Evolutionary conservation across 495 filamentous ascomycete genomes (phyloP).

Genomic region (Annulohypoxylon nitens): DNA sequence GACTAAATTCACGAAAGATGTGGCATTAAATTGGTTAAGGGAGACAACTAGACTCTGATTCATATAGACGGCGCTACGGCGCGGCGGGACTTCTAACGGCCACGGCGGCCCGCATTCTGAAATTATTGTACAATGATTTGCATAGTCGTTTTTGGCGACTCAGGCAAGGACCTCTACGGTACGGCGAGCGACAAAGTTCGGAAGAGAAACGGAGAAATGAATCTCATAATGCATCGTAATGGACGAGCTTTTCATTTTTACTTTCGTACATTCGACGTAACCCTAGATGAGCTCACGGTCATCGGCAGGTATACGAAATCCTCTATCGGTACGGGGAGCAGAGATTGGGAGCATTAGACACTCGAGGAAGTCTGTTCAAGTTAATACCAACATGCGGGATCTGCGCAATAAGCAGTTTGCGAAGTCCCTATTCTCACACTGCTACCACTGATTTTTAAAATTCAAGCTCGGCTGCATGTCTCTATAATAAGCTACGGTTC

Average conservation of each 20-base stretch:
- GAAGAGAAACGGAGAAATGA: conserved; percentile 31
- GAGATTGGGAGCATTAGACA: conserved; percentile 33
- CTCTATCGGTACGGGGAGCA: conserved; percentile 17
- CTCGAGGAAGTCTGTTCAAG: conserved; percentile 27
- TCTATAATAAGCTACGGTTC: conserved; percentile 6
- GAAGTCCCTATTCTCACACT: neutral
- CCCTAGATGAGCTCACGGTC: conserved; percentile 15
- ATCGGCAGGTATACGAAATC: conserved; percentile 6
- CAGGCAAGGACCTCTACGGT: conserved; percentile 26
- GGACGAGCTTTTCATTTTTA: conserved; percentile 14
- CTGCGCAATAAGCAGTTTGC: conserved; percentile 1
- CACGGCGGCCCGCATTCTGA: conserved; percentile 33
- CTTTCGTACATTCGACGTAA: conserved; percentile 20
- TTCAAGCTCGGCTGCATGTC: neutral
- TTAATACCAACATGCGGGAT: conserved; percentile 26
- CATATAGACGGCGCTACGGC: conserved; percentile 57
- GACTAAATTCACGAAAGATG: conserved; percentile 51
- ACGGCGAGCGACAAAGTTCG: conserved; percentile 25
- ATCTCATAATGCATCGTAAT: conserved; percentile 27
- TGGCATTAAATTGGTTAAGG: conserved; percentile 35
- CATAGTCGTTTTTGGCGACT: conserved; percentile 29
- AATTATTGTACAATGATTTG: conserved; percentile 43
- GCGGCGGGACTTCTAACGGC: conserved; percentile 34
- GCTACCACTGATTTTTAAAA: neutral
- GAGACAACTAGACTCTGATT: conserved; percentile 40